Percentiles rank a stretch among this genome's conserved stretches.
These are phyloP conservation scores for Fibroporia radiculosa DNA, from an alignment of 768 basidiomycete genomes.

Conservation along the genomic window DNA sequence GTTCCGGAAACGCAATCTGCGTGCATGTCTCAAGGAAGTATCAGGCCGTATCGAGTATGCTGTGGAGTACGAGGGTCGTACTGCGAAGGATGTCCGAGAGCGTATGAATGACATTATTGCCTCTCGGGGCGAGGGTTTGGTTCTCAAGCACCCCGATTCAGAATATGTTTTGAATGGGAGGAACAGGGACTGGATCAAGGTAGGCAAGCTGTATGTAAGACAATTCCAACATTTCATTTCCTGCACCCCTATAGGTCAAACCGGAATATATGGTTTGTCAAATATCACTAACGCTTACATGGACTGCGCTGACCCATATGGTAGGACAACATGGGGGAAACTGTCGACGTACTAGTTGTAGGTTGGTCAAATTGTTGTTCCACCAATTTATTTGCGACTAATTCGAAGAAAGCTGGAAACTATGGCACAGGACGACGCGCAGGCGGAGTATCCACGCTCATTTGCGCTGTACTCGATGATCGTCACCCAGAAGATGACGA, in stretches of 20 bases:
- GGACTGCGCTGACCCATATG: not conserved
- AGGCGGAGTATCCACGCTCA: conserved; percentile 82
- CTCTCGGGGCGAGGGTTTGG: conserved; percentile 83
- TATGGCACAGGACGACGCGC: conserved; percentile 83
- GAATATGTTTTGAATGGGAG: conserved; percentile 83
- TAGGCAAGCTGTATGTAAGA: conserved; percentile 17
- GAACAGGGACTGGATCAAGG: conserved; percentile 92
- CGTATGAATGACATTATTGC: conserved; percentile 82
- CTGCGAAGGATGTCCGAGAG: conserved; percentile 71
- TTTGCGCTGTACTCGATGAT: conserved; percentile 86
- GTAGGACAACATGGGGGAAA: conserved; percentile 89
- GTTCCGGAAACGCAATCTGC: conserved; percentile 75
- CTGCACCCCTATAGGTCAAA: conserved; percentile 47
- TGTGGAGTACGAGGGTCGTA: conserved; percentile 63
- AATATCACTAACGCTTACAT: not conserved
- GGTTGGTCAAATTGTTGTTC: conserved; percentile 38
- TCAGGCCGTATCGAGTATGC: conserved; percentile 79
- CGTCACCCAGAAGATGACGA: conserved; percentile 45
- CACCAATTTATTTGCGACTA: not conserved
- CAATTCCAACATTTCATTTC: conserved; percentile 2
- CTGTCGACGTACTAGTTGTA: conserved; percentile 85
- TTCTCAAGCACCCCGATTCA: conserved; percentile 79
- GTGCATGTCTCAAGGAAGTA: conserved; percentile 56
- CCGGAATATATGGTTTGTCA: conserved; percentile 74
- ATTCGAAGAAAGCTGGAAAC: conserved; percentile 55